Evolutionary conservation across 2,329 filamentous ascomycete species (phyloP), one percentile per base, ranked within the genome.

Genomic region (Plectosphaerella sp.): DNA sequence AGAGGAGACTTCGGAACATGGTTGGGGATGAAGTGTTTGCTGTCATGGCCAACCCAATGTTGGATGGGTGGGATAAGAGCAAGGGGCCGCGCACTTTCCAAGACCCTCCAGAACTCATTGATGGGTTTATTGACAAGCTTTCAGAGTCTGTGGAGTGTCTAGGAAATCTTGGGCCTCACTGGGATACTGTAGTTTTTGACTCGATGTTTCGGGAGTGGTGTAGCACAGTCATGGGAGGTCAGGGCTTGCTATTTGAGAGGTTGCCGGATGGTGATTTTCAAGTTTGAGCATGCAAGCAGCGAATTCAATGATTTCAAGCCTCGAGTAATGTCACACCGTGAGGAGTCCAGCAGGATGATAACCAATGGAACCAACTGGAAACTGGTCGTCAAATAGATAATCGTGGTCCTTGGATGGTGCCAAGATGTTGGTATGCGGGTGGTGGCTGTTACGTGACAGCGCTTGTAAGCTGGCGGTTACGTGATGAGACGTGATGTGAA

Each of bases 101-200:
- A 20, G 49, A 56, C 11, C 45, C 20, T 12, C 39, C 24, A 50
- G 45, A 37, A n/a, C 11, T 41, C 33, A 20, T 35, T 47, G 28
- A 52, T 16, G 3, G 14, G 11, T 47, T 59, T 18, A 53, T 65
- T 9, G 53, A 58, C 33, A 58, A 53, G 14, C 45, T 65, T 4
- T 54, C 58, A 3, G 57, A 52, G 43, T 58, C 47, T n/a, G 64
- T 50, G 47, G 55, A 57, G 3, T 64, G 63, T 35, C 64, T 64
- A 33, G 63, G 62, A 1, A 52, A 63, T 33, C 28, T 33, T 48
- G 62, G 62, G 18, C 63, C 62, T n/a, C 55, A 59, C 22, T 65
- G 62, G 62, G 41, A 33, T 43, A 39, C 18, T 10, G 61, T 57
- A 24, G 69, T 73, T 2, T 74, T 72, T n/a, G 75, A 79, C 58